Percentiles rank a stretch among this genome's conserved stretches.
phyloP scores from a whole-genome alignment of 306 rosid genomes.

The Lablab purpureus region DNA sequence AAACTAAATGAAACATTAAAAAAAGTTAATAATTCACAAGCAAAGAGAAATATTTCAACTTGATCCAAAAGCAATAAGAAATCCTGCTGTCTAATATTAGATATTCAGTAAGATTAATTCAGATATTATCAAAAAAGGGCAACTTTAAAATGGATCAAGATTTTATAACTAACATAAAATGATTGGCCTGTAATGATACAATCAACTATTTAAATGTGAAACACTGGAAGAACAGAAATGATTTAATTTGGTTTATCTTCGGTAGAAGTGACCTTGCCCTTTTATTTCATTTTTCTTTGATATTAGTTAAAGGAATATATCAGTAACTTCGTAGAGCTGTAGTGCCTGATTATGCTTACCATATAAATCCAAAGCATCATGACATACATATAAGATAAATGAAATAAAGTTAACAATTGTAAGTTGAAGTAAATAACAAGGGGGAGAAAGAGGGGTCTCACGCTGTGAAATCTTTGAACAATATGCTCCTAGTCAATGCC shows the following conservation, averaged over 20 bases:
- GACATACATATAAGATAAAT: not conserved
- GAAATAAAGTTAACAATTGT: not conserved
- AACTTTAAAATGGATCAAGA: not conserved
- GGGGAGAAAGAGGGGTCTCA: not conserved
- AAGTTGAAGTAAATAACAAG: not conserved
- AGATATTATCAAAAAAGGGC: not conserved
- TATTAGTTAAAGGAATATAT: not conserved
- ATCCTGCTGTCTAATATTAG: not conserved
- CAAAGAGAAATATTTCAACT: slow-evolving; percentile 10
- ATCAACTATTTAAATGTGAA: not conserved
- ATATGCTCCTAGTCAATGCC: not conserved
- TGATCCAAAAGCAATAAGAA: not conserved
- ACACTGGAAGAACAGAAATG: not conserved
- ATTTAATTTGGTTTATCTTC: not conserved
- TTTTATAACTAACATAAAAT: not conserved
- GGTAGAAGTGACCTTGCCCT: not conserved
- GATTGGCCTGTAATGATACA: not conserved
- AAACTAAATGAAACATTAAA: not conserved
- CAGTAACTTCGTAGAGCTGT: not conserved
- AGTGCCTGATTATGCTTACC: not conserved
- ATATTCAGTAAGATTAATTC: not conserved
- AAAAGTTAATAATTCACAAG: not conserved
- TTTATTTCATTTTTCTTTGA: not conserved
- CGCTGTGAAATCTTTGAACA: not conserved
- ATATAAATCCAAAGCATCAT: not conserved